Evolutionary conservation across 176 grass and related monocot species (phyloP).

Genomic region (Zea luxurians): DNA sequence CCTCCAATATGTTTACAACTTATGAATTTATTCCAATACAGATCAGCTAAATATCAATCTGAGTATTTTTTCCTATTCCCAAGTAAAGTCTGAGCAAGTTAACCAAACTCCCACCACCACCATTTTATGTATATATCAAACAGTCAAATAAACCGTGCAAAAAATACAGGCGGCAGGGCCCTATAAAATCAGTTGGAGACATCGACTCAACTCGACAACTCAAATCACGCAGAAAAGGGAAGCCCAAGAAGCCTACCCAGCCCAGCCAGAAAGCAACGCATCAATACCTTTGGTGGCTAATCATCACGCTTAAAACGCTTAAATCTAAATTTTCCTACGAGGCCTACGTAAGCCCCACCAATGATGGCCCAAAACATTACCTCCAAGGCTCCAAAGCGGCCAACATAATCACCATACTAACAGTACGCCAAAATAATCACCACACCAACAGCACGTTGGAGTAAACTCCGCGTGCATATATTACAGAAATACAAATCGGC

Average conservation of each 20-base stretch:
- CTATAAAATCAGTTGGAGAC: background rate
- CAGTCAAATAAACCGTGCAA: background rate
- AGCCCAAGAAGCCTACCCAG: background rate
- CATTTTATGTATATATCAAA: background rate
- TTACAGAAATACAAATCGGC: background rate
- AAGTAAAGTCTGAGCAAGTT: background rate
- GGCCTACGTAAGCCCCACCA: background rate
- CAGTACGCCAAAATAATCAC: background rate
- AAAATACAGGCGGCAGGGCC: background rate
- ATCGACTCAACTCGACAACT: background rate
- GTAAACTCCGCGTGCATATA: background rate
- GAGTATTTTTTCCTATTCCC: background rate
- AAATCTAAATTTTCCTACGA: background rate
- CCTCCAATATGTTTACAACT: background rate
- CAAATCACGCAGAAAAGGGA: background rate
- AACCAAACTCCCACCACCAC: constrained; percentile 2
- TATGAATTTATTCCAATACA: background rate
- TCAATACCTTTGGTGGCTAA: background rate
- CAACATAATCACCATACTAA: background rate
- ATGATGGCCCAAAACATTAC: background rate
- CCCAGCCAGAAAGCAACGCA: background rate
- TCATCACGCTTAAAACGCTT: background rate
- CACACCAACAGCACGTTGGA: background rate
- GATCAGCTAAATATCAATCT: background rate
- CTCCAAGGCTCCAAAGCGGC: no score